Base-by-base conservation (phyloP, 2,329 filamentous ascomycete genomes). In the Graphium sp. region DNA sequence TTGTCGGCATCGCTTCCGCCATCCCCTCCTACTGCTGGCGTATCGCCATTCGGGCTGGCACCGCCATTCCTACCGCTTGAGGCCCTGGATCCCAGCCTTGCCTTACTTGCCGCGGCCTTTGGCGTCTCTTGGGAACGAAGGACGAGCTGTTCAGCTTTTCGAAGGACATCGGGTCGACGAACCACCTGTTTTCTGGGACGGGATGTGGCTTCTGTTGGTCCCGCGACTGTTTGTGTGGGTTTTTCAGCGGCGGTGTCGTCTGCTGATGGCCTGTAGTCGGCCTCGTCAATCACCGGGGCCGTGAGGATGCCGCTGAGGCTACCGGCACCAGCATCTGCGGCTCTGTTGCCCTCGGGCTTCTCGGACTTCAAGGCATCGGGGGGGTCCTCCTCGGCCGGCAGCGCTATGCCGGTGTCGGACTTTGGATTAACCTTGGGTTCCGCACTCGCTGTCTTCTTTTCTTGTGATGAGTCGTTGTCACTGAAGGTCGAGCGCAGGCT, bases 121-220 rank as follows among this genome's bases (percentile, higher is more conserved):
- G 57, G 52, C 4, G 58, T 56, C 28, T 71, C 66, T 18, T 60
- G 45, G 0, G 58, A 55, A 4, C 61, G 58, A 11, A 57, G 37
- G 4, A 72, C 60, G 5, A 64, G 64, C 35, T 69, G 62, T 35
- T 76, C 71, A 0, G 71, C 70, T 40, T 67, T 69, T 19, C 68
- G 64, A 3, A 75, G 50, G 18, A 76, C 54, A 32, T 76, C 70
- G 0, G 64, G 61, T 17, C 64, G 51, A 12, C 66, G 49, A 1
- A 73, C 58, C 1, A 58, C 63, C 0, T 48, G 38, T 31, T 53
- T 56, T 8, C 58, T 50, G 8, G 44, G 38, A 4, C 54, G 56
- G 8, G 43, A 55, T 21, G 43, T 55, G 27, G 41, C 48, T 33
- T 51, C 60, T 29, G 45, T 52, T n/a, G 24, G 10, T 10, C n/a